phyloP scores from a whole-genome alignment of 169 alveolate genomes.

The Plasmodium chabaudi region DNA sequence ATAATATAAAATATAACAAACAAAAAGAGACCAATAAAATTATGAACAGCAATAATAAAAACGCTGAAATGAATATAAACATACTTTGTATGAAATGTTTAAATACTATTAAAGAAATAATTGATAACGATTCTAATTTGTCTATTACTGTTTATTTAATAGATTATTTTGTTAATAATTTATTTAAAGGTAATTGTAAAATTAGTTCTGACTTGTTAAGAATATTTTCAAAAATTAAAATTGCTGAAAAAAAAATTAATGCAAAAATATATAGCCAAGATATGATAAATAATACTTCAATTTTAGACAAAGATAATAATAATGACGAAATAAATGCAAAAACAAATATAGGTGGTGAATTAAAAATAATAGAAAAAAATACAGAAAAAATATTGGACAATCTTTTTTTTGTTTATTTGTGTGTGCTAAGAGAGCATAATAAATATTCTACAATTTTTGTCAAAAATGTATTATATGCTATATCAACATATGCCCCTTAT shows the following conservation, averaged over 20 bases:
- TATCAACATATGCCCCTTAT: constrained; percentile 46
- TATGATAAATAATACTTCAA: background rate
- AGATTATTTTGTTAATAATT: constrained; percentile 25
- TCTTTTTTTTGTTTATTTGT: constrained; percentile 49
- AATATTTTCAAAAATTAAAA: constrained; percentile 38
- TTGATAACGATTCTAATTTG: constrained; percentile 51
- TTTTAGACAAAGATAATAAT: background rate
- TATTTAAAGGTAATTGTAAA: constrained; percentile 38
- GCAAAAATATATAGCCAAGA: constrained; percentile 48
- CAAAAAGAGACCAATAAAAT: background rate
- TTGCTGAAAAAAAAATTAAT: constrained; percentile 41
- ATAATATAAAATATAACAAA: constrained; percentile 10
- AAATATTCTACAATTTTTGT: constrained; percentile 31
- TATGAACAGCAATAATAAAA: background rate
- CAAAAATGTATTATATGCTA: constrained; percentile 41
- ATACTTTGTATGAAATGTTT: constrained; percentile 49
- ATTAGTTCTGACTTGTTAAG: constrained; percentile 35
- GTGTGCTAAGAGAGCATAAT: constrained; percentile 43
- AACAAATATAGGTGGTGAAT: constrained; percentile 62
- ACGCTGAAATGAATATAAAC: background rate
- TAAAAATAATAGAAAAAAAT: constrained; percentile 51
- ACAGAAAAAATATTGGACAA: constrained; percentile 59
- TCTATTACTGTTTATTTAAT: constrained; percentile 21
- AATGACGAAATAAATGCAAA: constrained; percentile 21
- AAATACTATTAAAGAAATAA: constrained; percentile 39